phyloP scores from a whole-genome alignment of 31 red algal species.

The Odonthalia washingtoniensis region DNA sequence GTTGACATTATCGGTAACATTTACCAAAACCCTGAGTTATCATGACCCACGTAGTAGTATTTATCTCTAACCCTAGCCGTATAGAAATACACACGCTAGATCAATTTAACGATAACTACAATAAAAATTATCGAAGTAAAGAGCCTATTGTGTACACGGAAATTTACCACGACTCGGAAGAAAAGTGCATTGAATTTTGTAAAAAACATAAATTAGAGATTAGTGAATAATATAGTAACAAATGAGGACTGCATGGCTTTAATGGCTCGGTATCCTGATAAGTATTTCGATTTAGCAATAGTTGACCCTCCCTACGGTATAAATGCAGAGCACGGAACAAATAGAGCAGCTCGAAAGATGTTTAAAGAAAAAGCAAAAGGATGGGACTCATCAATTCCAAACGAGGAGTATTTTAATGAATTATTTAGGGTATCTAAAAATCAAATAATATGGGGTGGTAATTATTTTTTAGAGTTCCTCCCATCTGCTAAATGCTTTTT shows the following conservation, averaged over 20 bases:
- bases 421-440: conserved; percentile 18
- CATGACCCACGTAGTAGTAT: too few relatives aligned
- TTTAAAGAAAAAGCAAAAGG: conserved; percentile 5
- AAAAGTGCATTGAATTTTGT: too few relatives aligned
- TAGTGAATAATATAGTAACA: conserved; percentile 4
- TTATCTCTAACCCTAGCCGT: too few relatives aligned
- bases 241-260: conserved; percentile 16
- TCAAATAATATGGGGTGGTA: conserved; percentile 28
- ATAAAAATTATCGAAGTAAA: too few relatives aligned
- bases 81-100: too few relatives aligned
- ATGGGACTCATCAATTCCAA: conserved; percentile 11
- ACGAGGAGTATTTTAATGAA: conserved; percentile 13
- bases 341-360: neutral
- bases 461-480: neutral
- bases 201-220: too few relatives aligned
- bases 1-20: too few relatives aligned
- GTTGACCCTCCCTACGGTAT: conserved; percentile 24
- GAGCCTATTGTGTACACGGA: too few relatives aligned
- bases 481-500: conserved; percentile 9
- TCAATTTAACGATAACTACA: too few relatives aligned
- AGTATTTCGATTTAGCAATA: conserved; percentile 18
- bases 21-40: too few relatives aligned
- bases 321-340: neutral
- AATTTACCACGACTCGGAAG: too few relatives aligned
- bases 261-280: conserved; percentile 25